Evolutionary conservation across 2,329 filamentous ascomycete genomes (phyloP), one percentile per base, ranked within the genome.

Genomic region (Xylaria sp.): DNA sequence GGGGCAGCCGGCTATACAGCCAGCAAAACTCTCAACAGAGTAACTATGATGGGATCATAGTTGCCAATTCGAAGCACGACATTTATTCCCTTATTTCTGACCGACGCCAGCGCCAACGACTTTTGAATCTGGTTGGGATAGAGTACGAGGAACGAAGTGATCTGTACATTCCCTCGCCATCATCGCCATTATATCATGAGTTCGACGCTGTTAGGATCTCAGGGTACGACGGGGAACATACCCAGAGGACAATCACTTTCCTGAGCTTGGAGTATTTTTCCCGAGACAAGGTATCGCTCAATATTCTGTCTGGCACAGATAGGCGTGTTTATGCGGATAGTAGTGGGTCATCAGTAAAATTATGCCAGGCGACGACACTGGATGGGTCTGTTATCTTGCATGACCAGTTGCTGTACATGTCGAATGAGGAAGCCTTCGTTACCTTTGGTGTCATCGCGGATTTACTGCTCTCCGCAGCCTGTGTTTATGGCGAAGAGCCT

Each of bases 1-100:
- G 69, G 13, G 66, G 66, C 6, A 69, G 66, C 66, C 66, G 46
- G 5, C 62, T 70, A 18, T 69, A 69, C 48, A 46, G 9, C 32
- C 34, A 44, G 7, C 48, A 23, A 2, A 23, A 41, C 9, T 8
- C 8, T 3, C 10, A 6, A 15, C 50, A 34, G 13, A 50, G 51
- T 15, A n/a, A 57, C 44, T 68, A 54, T 20, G 61, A 69, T 6
- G 61, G 56, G n/a, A 44, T 69, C n/a, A 13, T 70, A n/a, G 63
- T 70, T 41, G 13, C 60, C 20, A 60, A 50, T 7, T 44, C 44
- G 7, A 70, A 70, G 54, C 9, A 52, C 15, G 61, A 69, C 12
- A 56, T 69, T 0, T 54, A 28, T 25, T 12, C 32, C 34, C 46
- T 70, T 8, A 1, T 63, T 8, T 20, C 10, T 7, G 48, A 54